phyloP scores from a whole-genome alignment of 1,139 yeast genomes.

The Williopsis jadinii region DNA sequence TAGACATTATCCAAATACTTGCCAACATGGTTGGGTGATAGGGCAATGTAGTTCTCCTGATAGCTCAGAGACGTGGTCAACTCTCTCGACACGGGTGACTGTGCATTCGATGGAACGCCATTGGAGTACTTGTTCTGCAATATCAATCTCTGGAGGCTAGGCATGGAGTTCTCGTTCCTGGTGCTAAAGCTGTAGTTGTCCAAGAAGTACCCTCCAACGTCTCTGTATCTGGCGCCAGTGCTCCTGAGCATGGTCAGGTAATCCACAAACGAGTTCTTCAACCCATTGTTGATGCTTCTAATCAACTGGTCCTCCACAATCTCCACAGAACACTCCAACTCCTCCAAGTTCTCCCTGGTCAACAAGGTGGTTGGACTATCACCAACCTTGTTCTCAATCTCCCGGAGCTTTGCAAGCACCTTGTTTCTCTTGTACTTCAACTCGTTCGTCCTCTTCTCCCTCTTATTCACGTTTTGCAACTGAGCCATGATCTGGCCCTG shows the following conservation, averaged over 20 bases:
- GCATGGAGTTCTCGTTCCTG: constrained; percentile 5
- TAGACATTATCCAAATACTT: constrained; percentile 11
- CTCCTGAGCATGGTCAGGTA: constrained; percentile 33
- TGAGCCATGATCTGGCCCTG: constrained; percentile 36
- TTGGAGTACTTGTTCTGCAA: constrained; percentile 14
- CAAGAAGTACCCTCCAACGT: constrained; percentile 30
- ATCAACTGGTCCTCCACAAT: constrained; percentile 45
- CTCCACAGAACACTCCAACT: constrained; percentile 38
- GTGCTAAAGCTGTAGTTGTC: constrained; percentile 14
- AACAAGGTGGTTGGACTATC: constrained; percentile 36
- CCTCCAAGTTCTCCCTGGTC: constrained; percentile 44
- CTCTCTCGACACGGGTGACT: constrained; percentile 1
- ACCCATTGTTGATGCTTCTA: constrained; percentile 37
- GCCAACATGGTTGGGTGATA: constrained; percentile 16
- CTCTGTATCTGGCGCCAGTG: constrained; percentile 27
- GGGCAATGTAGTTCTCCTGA: constrained; percentile 8
- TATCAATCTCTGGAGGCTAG: constrained; percentile 19
- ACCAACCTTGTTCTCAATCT: constrained; percentile 39
- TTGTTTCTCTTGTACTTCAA: constrained; percentile 30
- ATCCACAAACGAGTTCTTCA: constrained; percentile 39
- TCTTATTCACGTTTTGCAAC: constrained; percentile 38
- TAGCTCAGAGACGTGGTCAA: constrained; percentile 2
- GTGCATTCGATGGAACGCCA: not conserved
- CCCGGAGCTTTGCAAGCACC: constrained; percentile 32
- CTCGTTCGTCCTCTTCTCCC: constrained; percentile 42